Conservation (phyloP, 75 land plant species). For the Isoetes taiwanensis region DNA sequence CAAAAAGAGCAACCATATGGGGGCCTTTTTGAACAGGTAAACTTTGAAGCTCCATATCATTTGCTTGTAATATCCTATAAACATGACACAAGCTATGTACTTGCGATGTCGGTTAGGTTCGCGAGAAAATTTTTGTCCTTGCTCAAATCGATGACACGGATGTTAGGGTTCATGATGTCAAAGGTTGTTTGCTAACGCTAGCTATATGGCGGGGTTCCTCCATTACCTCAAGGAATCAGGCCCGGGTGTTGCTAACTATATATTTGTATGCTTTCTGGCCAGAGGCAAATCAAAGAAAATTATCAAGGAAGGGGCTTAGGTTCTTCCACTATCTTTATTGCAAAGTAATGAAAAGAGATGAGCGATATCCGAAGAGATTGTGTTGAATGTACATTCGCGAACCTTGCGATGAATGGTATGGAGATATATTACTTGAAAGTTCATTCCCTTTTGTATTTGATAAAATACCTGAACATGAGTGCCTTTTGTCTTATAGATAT, state of each 20-base stretch:
- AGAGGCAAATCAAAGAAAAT: constrained; percentile 70
- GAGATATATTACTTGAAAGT: too few relatives aligned
- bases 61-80: background rate
- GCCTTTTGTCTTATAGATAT: background rate
- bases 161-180: constrained; percentile 88
- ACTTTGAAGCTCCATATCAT: too few relatives aligned
- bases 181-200: constrained; percentile 92
- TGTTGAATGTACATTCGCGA: constrained; percentile 50
- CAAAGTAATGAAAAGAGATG: background rate
- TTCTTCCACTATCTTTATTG: constrained; percentile 28
- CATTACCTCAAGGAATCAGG: background rate
- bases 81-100: background rate
- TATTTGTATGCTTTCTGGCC: too few relatives aligned
- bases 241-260: too few relatives aligned
- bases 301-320: constrained; percentile 74
- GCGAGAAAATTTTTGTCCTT: constrained; percentile 79
- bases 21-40: constrained; percentile 80
- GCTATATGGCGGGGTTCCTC: constrained; percentile 77
- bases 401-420: constrained; percentile 85
- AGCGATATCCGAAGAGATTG: background rate
- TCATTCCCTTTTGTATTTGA: too few relatives aligned
- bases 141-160: constrained; percentile 85
- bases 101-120: constrained; percentile 32
- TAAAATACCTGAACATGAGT: background rate
- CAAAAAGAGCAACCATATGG: constrained; percentile 56